Evolutionary conservation across 2,329 filamentous ascomycete genomes (phyloP).

Genomic region (Aspergillus felis): DNA sequence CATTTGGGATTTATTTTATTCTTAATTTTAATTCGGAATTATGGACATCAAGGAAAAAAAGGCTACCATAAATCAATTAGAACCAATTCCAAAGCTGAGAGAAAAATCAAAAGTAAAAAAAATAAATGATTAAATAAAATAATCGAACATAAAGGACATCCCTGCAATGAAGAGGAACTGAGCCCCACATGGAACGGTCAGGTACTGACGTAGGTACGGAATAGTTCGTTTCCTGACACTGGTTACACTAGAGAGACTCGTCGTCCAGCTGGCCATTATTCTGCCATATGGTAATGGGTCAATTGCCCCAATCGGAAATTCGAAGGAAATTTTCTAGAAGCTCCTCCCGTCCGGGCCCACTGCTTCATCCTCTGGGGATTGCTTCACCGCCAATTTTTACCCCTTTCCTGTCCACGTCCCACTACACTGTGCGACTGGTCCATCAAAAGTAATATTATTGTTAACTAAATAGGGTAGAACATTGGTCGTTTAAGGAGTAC

Average conservation of each 20-base stretch:
- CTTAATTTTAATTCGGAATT: slow-evolving; percentile 7
- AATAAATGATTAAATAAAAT: neutral
- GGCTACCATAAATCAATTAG: neutral
- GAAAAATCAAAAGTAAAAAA: slow-evolving; percentile 8
- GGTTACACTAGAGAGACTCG: slow-evolving; percentile 10
- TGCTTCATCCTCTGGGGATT: neutral
- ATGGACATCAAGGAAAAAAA: slow-evolving; percentile 5
- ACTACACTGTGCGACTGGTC: neutral
- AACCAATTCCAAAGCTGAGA: slow-evolving; percentile 4
- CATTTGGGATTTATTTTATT: slow-evolving; percentile 5
- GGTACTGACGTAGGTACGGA: slow-evolving; percentile 9
- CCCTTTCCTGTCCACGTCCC: neutral
- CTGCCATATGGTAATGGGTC: slow-evolving; percentile 9
- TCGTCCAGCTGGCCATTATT: slow-evolving; percentile 4
- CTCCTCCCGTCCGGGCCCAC: neutral
- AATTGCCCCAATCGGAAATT: slow-evolving; percentile 19
- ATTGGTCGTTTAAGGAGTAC: neutral
- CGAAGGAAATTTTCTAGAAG: slow-evolving; percentile 25
- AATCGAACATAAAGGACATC: slow-evolving; percentile 16
- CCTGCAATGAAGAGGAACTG: slow-evolving; percentile 17
- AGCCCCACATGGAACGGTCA: slow-evolving; percentile 15
- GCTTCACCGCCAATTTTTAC: neutral
- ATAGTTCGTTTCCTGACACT: slow-evolving; percentile 16
- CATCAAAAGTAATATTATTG: neutral
- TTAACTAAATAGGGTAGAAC: neutral